phyloP scores from a whole-genome alignment of 192 early-diverging fungal genomes.

The Powellomyces hirtus region DNA sequence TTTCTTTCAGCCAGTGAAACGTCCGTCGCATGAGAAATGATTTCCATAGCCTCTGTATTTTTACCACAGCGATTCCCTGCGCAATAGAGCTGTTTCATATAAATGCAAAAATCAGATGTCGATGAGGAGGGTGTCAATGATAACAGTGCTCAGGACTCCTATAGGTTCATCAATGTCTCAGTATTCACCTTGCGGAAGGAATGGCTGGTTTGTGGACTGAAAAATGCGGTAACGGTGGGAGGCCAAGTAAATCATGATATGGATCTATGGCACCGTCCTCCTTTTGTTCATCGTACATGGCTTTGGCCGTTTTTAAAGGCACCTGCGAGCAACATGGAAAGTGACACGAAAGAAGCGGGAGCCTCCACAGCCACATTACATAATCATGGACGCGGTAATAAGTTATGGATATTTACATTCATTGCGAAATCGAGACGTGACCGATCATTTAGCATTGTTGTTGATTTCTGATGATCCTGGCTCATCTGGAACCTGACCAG shows the following conservation, averaged over 20 bases:
- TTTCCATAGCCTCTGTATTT: slow-evolving; percentile 37
- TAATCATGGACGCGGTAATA: too few species aligned
- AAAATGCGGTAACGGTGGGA: slow-evolving; percentile 2
- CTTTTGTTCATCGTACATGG: neutral
- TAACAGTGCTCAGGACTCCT: too few species aligned
- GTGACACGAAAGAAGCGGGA: too few species aligned
- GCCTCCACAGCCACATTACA: too few species aligned
- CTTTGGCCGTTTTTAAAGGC: too few species aligned
- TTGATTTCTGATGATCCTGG: too few species aligned
- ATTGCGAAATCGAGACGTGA: too few species aligned
- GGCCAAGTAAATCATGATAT: slow-evolving; percentile 1
- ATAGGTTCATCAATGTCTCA: too few species aligned
- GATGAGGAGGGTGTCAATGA: neutral
- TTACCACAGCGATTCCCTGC: slow-evolving; percentile 24
- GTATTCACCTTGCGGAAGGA: slow-evolving; percentile 2
- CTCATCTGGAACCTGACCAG: too few species aligned
- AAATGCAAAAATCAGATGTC: neutral
- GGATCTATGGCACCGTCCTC: neutral
- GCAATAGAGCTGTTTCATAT: neutral
- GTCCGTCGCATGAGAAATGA: slow-evolving; percentile 27
- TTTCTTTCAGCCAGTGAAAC: slow-evolving; percentile 37
- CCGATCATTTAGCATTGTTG: too few species aligned
- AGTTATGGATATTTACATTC: too few species aligned
- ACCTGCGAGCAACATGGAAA: too few species aligned
- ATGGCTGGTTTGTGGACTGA: neutral